Base-by-base conservation (phyloP, 129 eudicot species). In the Solidago caesia region DNA sequence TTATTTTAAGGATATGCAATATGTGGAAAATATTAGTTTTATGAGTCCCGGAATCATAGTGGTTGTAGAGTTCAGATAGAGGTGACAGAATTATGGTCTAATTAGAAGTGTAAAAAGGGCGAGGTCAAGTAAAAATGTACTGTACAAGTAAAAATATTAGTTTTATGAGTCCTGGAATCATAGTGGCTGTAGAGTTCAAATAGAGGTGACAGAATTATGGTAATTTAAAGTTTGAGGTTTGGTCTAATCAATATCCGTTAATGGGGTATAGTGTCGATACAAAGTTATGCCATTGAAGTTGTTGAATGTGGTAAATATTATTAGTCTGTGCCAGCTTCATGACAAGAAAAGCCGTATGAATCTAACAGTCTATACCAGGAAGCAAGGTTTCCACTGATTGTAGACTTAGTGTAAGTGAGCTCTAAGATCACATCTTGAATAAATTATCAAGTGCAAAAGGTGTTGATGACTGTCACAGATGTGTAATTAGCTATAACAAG, bases 281-380 rank as follows among this genome's bases (percentile, higher is more conserved):
- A 41, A 62, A 10, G 11, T 6, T 9, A 11, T 33, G 21, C 7
- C 4, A 39, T 33, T 62, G 67, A 15, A 62, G 21, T 39, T 33
- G 67, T 62, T 62, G 67, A 62, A 62, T 5, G 4, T 29, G 67
- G 67, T 15, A 33, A 39, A 44, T 62, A 2, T 62, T 62, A 62
- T 33, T 33, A 33, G 39, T 33, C 39, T 33, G 39, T 33, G 39
- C 3, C 39, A 0, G 39, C 39, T 33, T 33, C 21, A 21, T 21
- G 21, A 21, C 21, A 21, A 33, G 39, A 33, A 33, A 33, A 33
- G 39, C 39, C 0, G 39, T 33, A 33, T 33, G 39, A 33, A 33
- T 33, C 39, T 33, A 33, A 33, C 39, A 33, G 39, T 33, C 39
- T 33, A 33, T 33, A 33, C 39, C 39, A 29, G 39, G 39, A 29